Conservation (phyloP, 2,329 filamentous ascomycete genomes). For the Leptographium wingfieldii region DNA sequence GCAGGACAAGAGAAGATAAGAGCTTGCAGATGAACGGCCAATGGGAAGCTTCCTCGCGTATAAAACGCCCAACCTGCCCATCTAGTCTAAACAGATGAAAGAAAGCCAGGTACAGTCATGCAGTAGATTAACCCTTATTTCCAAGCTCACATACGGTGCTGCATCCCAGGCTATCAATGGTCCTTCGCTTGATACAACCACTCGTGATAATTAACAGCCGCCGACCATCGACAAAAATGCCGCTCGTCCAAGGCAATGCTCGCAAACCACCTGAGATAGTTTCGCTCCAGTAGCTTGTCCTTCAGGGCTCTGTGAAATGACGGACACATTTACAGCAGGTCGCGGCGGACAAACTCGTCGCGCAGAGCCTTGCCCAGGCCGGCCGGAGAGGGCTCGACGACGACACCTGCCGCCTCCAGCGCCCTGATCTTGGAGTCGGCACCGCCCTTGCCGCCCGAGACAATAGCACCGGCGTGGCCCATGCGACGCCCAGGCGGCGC, state of each 20-base stretch:
- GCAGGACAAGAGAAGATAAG: background rate
- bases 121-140: background rate
- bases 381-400: constrained; percentile 92
- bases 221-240: background rate
- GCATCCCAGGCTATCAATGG: background rate
- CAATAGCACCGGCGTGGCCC: constrained; percentile 98
- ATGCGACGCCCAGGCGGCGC: constrained; percentile 92
- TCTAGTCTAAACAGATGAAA: background rate
- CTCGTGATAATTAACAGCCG: background rate
- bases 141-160: background rate
- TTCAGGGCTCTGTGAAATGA: background rate
- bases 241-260: background rate
- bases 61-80: background rate
- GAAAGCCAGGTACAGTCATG: background rate
- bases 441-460: constrained; percentile 93
- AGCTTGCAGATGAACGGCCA: background rate
- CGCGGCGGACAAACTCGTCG: constrained; percentile 89
- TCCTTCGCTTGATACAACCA: background rate
- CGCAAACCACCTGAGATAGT: background rate
- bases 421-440: constrained; percentile 97
- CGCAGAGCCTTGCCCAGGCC: constrained; percentile 85
- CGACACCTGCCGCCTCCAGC: constrained; percentile 82
- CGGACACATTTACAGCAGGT: constrained; percentile 61
- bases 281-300: background rate
- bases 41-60: background rate